These are phyloP conservation scores for Choanephora cucurbitarum DNA, from an alignment of 371 early-diverging fungal genomes.

Conservation along the genomic window DNA sequence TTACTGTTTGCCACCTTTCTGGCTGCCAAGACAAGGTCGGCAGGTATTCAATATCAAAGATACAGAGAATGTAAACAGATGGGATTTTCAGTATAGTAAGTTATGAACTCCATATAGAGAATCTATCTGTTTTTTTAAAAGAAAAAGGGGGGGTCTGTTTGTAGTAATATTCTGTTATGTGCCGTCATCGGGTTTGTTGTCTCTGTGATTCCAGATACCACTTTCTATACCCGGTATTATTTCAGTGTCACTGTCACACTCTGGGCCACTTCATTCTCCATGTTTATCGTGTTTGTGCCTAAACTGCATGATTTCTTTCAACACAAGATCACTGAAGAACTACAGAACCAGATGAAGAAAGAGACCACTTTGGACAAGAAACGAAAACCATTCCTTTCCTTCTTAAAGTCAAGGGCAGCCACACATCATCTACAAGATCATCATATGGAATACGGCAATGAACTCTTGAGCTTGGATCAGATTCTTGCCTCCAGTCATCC, in stretches of 20 bases:
- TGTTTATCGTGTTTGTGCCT: slow-evolving; percentile 58
- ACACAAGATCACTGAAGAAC: slow-evolving; percentile 17
- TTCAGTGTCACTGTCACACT: slow-evolving; percentile 52
- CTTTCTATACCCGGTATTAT: slow-evolving; percentile 58
- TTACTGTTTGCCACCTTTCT: slow-evolving; percentile 57
- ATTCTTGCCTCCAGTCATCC: slow-evolving; percentile 33
- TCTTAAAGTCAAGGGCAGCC: slow-evolving; percentile 6
- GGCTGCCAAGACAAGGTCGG: slow-evolving; percentile 60
- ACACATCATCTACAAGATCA: slow-evolving; percentile 1
- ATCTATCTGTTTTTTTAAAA: too few species aligned
- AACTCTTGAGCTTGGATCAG: slow-evolving; percentile 34
- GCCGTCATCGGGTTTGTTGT: slow-evolving; percentile 57
- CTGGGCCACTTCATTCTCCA: slow-evolving; percentile 59
- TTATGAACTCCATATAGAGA: too few species aligned
- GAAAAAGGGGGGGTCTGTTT: too few species aligned
- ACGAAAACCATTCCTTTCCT: slow-evolving; percentile 16
- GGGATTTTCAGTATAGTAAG: slow-evolving; percentile 65
- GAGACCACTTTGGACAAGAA: background rate
- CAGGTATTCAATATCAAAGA: slow-evolving; percentile 50
- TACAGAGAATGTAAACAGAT: slow-evolving; percentile 67
- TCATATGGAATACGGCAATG: slow-evolving; percentile 11
- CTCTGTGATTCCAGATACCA: slow-evolving; percentile 47
- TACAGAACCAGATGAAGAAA: slow-evolving; percentile 5
- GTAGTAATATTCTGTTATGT: slow-evolving; percentile 59
- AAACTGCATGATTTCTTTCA: slow-evolving; percentile 49